Base-by-base conservation (phyloP, 2,329 filamentous ascomycete species). In the Fusarium hainanense region DNA sequence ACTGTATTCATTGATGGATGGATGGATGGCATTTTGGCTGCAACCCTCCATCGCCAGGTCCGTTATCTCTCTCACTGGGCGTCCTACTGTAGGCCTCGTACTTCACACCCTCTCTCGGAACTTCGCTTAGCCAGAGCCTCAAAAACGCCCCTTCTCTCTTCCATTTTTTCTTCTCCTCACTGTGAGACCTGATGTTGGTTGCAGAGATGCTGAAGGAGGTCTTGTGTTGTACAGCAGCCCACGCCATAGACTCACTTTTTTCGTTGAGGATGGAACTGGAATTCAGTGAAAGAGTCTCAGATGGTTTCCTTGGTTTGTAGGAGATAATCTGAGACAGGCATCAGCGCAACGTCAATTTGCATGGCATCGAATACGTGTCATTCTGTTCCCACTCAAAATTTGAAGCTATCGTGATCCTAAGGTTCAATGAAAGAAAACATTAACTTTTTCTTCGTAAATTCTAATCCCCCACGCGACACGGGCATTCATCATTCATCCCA, bases 101-200 rank as follows among this genome's bases (percentile, higher is more conserved):
- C 54, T 50, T 59, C 68, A 71, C 68, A 70, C 68, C 68, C 55
- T 54, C 66, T 64, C 55, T 61, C 42, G 11, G 40, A 42, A 48
- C 37, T 43, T 70, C 56, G 56, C 60, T 51, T 58, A 58, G 20
- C 34, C 51, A 65, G 68, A 70, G 68, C 55, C 68, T 71, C 68
- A 70, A 70, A 34, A 65, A 46, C 52, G 30, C 43, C 44, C 51
- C 40, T 59, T 41, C 65, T 63, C 57, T 32, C 47, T 47, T 41
- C 34, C 34, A n/a, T n/a, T 57, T 52, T 43, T 9, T 16, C 14
- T 16, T 43, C 13, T 41, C 20, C 6, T 51, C 48, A 18, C 32
- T 51, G 63, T 61, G 48, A 63, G 68, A 71, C 71, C 68, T 65
- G 55, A 54, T 68, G 68, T 52, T 62, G 51, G 46, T 54, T 56